These are phyloP conservation scores for Bothriochloa decipiens DNA, from an alignment of 176 grass and related monocot genomes.

Conservation along the genomic window DNA sequence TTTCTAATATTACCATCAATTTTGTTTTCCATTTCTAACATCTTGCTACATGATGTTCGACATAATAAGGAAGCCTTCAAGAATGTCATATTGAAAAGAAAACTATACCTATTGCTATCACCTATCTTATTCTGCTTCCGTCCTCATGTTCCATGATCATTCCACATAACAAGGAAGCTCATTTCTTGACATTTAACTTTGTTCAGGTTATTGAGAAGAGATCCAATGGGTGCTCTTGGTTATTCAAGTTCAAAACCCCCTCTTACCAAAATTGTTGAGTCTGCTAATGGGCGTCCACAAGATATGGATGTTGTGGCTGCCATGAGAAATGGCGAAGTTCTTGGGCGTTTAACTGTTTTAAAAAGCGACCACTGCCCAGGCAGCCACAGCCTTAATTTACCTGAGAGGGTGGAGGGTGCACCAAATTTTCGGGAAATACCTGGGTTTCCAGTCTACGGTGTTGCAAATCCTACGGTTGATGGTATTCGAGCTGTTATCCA, in stretches of 20 bases:
- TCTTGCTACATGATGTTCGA: too few relatives aligned
- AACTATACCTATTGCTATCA: not conserved
- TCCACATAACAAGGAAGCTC: slow-evolving; percentile 23
- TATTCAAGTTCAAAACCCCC: slow-evolving; percentile 84
- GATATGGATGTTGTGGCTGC: slow-evolving; percentile 86
- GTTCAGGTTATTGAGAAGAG: slow-evolving; percentile 80
- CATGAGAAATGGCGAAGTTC: slow-evolving; percentile 95
- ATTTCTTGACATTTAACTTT: slow-evolving; percentile 37
- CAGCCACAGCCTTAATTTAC: slow-evolving; percentile 85
- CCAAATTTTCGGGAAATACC: slow-evolving; percentile 96
- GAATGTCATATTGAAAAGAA: not conserved
- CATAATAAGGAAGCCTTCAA: slow-evolving; percentile 7
- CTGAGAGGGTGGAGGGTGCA: slow-evolving; percentile 92
- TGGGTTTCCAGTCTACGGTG: slow-evolving; percentile 95
- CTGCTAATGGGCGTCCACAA: slow-evolving; percentile 62
- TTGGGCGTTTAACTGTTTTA: slow-evolving; percentile 92
- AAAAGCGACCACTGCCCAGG: slow-evolving; percentile 98
- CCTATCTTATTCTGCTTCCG: slow-evolving; percentile 22
- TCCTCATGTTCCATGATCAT: slow-evolving; percentile 31
- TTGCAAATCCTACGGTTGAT: slow-evolving; percentile 94
- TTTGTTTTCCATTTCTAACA: slow-evolving; percentile 14
- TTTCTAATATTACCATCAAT: slow-evolving; percentile 24
- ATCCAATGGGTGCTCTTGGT: slow-evolving; percentile 98
- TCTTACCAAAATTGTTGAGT: slow-evolving; percentile 65
- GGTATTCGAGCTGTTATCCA: slow-evolving; percentile 87